phyloP scores from a whole-genome alignment of 371 early-diverging fungal genomes.

The Apophysomyces trapeziformis region DNA sequence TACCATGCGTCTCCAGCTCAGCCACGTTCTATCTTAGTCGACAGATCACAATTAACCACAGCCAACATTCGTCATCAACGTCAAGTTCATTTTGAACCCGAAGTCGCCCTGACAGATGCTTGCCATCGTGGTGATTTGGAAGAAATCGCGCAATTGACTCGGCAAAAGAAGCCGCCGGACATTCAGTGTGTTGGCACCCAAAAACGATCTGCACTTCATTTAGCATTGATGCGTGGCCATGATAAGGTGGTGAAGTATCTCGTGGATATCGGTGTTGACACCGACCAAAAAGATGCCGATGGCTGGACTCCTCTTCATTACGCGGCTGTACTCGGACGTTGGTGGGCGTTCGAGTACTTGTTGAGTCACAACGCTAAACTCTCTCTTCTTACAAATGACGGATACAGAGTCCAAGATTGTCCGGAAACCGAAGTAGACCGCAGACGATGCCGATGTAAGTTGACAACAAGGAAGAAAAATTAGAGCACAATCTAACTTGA shows the following conservation, averaged over 20 bases:
- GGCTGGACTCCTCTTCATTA: slow-evolving; percentile 58
- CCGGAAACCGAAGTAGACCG: slow-evolving; percentile 36
- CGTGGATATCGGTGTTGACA: slow-evolving; percentile 26
- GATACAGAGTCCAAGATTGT: slow-evolving; percentile 42
- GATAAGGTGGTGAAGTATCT: slow-evolving; percentile 33
- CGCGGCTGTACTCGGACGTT: slow-evolving; percentile 45
- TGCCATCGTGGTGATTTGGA: slow-evolving; percentile 43
- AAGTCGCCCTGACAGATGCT: slow-evolving; percentile 38
- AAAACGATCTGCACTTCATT: slow-evolving; percentile 25
- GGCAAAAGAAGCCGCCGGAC: not conserved
- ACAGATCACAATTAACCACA: not conserved
- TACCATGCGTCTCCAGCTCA: slow-evolving; percentile 9
- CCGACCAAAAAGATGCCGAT: slow-evolving; percentile 42
- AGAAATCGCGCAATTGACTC: slow-evolving; percentile 1
- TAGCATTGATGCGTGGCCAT: slow-evolving; percentile 43
- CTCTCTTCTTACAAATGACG: slow-evolving; percentile 38
- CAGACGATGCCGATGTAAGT: slow-evolving; percentile 43
- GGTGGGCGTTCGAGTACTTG: slow-evolving; percentile 39
- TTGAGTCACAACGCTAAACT: slow-evolving; percentile 30
- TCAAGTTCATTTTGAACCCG: slow-evolving; percentile 43
- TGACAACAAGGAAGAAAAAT: not conserved
- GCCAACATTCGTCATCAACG: not conserved
- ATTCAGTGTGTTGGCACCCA: not conserved
- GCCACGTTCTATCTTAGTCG: not conserved
- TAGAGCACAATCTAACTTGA: not conserved